These are phyloP conservation scores for Globisporangium paroecandrum DNA, from an alignment of 352 stramenopile genomes.

Conservation along the genomic window DNA sequence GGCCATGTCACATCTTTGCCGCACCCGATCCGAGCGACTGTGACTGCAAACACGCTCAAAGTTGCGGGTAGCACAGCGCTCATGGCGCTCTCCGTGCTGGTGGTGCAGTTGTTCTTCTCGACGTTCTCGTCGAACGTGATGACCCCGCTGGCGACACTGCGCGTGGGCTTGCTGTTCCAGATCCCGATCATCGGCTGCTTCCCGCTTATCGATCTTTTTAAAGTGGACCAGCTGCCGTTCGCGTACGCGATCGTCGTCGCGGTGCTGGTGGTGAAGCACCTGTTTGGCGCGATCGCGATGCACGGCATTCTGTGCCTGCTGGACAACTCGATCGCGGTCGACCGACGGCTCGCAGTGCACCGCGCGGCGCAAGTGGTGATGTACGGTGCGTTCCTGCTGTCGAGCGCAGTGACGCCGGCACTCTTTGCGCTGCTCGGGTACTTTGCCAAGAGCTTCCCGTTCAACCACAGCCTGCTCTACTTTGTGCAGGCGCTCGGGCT, in stretches of 20 bases:
- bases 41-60: conserved; percentile 61
- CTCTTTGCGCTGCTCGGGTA: conserved; percentile 76
- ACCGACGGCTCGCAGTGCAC: conserved; percentile 68
- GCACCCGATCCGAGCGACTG: conserved; percentile 29
- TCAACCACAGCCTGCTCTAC: conserved; percentile 78
- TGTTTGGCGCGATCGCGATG: conserved; percentile 52
- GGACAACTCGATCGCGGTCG: conserved; percentile 78
- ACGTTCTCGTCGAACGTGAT: conserved; percentile 64
- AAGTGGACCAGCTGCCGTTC: conserved; percentile 61
- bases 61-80: conserved; percentile 46
- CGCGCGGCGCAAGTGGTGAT: conserved; percentile 55
- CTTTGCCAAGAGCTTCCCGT: conserved; percentile 71
- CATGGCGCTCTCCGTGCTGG: conserved; percentile 49
- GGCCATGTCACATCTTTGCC: conserved; percentile 16
- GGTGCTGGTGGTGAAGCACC: conserved; percentile 62
- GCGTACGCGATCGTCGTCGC: conserved; percentile 55
- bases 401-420: conserved; percentile 40
- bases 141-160: conserved; percentile 73
- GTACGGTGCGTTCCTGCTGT: conserved; percentile 57
- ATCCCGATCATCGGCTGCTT: conserved; percentile 67
- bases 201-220: conserved; percentile 68
- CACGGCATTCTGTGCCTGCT: conserved; percentile 65
- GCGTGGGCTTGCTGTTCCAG: conserved; percentile 72
- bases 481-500: conserved; percentile 67
- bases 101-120: conserved; percentile 47